A percentile compares a stretch with the other conserved stretches of the same genome.
Evolutionary conservation across 768 basidiomycete species (phyloP).

Genomic region (Tulasnella sp.): DNA sequence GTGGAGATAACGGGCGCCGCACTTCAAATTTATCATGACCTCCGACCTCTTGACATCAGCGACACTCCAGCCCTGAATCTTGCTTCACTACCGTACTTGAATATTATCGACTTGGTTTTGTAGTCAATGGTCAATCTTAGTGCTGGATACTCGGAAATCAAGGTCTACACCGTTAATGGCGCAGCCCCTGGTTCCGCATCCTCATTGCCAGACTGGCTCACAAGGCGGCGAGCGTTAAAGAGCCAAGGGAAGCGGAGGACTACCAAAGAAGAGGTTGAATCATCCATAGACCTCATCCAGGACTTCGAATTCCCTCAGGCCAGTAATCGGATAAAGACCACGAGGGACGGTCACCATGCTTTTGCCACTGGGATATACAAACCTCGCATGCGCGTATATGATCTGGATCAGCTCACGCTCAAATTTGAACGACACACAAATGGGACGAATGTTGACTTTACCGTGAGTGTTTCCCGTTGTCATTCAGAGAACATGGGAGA

Average conservation of each 20-base stretch:
- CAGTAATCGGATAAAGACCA: constrained; percentile 82
- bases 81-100: neutral
- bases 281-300: constrained; percentile 83
- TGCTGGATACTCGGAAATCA: constrained; percentile 25
- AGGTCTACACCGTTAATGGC: constrained; percentile 95
- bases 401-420: constrained; percentile 79
- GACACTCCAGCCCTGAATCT: neutral
- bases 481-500: neutral
- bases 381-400: constrained; percentile 94
- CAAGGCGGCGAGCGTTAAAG: constrained; percentile 49
- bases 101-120: neutral
- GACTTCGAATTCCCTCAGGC: constrained; percentile 97
- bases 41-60: too few relatives aligned
- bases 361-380: constrained; percentile 97
- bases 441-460: constrained; percentile 95
- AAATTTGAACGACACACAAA: constrained; percentile 97
- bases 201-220: constrained; percentile 91
- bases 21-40: neutral
- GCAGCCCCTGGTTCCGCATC: constrained; percentile 78
- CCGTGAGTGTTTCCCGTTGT: constrained; percentile 53
- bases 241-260: constrained; percentile 51
- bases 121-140: constrained; percentile 7
- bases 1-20: neutral
- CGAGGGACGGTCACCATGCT: constrained; percentile 83
- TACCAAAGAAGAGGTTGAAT: constrained; percentile 62